These are phyloP conservation scores for Sporothrix variecibatus DNA, from an alignment of 2,329 filamentous ascomycete species.

Conservation along the genomic window DNA sequence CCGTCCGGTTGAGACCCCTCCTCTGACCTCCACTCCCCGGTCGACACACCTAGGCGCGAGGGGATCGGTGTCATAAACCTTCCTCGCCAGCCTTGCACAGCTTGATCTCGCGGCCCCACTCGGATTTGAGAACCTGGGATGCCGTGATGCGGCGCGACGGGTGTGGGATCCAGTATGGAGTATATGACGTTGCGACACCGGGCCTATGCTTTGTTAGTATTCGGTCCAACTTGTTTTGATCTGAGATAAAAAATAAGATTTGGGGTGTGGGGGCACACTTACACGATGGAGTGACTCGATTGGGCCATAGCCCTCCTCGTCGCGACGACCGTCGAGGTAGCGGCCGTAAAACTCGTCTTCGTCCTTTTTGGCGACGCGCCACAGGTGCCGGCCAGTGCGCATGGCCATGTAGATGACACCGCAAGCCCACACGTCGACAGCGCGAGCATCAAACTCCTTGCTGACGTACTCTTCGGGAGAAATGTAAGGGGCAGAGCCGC, in stretches of 20 bases:
- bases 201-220: constrained; percentile 59
- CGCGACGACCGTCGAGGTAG: constrained; percentile 87
- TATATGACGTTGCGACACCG: constrained; percentile 99
- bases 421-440: constrained; percentile 98
- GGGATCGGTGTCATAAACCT: constrained; percentile 50
- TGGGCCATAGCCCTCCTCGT: constrained; percentile 93
- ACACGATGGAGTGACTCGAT: constrained; percentile 95
- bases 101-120: constrained; percentile 98
- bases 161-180: constrained; percentile 94
- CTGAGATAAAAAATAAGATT: constrained; percentile 18
- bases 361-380: constrained; percentile 94
- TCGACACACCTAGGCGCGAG: neutral
- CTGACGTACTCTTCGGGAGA: constrained; percentile 95
- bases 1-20: neutral
- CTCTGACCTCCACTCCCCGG: neutral
- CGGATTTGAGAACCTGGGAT: constrained; percentile 94
- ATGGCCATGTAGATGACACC: constrained; percentile 99
- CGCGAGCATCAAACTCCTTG: constrained; percentile 92
- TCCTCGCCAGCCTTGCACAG: constrained; percentile 96
- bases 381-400: constrained; percentile 92
- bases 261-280: constrained; percentile 44
- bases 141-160: constrained; percentile 89
- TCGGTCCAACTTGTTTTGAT: constrained; percentile 24
- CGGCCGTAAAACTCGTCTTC: constrained; percentile 97
- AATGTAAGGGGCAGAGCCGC: constrained; percentile 95